Evolutionary conservation across 345 rosid genomes (phyloP), one percentile per base, ranked within the genome.

Genomic region (Gossypium turneri): DNA sequence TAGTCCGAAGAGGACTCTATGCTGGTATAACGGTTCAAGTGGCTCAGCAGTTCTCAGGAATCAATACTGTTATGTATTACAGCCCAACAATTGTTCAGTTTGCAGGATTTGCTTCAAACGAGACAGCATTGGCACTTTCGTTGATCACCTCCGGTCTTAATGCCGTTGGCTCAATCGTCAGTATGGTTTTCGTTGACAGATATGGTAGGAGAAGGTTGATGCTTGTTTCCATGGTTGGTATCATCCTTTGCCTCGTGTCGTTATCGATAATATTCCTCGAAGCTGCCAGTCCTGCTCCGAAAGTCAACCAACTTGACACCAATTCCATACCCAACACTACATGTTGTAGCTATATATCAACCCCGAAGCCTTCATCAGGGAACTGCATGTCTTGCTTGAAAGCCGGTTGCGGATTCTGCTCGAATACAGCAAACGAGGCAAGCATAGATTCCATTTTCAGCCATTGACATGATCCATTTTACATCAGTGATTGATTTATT

Each of bases 11-110:
- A 73, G 97, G 86, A 76, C 92, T 94, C 15, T 88, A 88, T 0
- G 97, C 97, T 0, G 97, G 98, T 19, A 79, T 90, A 34, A 84
- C 93, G 0, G 94, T 89, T 19, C 98, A 94, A 65, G 94, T 92
- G n/a, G 97, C 90, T 12, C 95, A 94, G 69, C 97, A 94, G 76
- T 90, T 90, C 68, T 91, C 85, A 0, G 98, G 98, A 12, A 92
- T 94, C 81, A 94, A 92, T 76, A 94, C 97, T 0, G 92, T 94
- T 22, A 85, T 92, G 97, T 94, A 94, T 71, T 92, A 92, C 73
- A 83, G 97, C 66, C 97, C 97, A 1, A 78, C 97, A 9, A 94
- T 90, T 3, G 95, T 94, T 52, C 95, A 92, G 41, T 90, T 92
- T 19, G 94, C 95, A 0, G 98, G 98, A 57, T 92, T 79, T 19